These are phyloP conservation scores for Trichoderma reesei DNA, from an alignment of 495 filamentous ascomycete species.

Conservation along the genomic window DNA sequence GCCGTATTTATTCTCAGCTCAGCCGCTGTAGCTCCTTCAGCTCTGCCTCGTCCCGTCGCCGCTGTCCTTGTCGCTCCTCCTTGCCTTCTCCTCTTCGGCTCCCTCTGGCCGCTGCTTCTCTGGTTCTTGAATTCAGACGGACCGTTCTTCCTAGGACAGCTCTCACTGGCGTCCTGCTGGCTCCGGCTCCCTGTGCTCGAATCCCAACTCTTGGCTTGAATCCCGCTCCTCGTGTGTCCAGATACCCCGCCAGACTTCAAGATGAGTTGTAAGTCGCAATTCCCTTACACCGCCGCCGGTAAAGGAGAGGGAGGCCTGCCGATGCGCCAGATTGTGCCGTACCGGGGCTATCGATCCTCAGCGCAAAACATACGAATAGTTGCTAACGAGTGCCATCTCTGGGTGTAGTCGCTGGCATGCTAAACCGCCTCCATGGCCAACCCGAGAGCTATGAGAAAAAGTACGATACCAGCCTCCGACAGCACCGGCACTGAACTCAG, in stretches of 20 bases:
- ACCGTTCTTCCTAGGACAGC: not conserved
- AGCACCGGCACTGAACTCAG: not conserved
- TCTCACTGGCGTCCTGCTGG: not conserved
- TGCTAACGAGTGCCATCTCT: not conserved
- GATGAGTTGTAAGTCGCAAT: slow-evolving; percentile 26
- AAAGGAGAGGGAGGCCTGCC: not conserved
- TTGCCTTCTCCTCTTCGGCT: not conserved
- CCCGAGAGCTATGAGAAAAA: slow-evolving; percentile 98
- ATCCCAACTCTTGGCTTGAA: not conserved
- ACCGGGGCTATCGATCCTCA: too few relatives aligned
- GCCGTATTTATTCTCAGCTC: slow-evolving; percentile 6
- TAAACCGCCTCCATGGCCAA: slow-evolving; percentile 96
- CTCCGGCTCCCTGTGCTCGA: not conserved
- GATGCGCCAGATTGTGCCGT: not conserved
- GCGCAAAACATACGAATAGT: not conserved
- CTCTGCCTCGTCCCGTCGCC: not conserved
- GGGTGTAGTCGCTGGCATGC: slow-evolving; percentile 68
- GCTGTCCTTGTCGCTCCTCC: not conserved
- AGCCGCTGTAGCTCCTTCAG: slow-evolving; percentile 7
- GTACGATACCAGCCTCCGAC: slow-evolving; percentile 33
- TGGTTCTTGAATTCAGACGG: not conserved
- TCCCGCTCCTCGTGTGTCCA: slow-evolving; percentile 8
- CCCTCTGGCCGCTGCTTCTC: not conserved
- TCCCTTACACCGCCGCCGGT: slow-evolving; percentile 1
- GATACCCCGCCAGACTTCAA: slow-evolving; percentile 21